Base-by-base conservation (phyloP, 1,284 basidiomycete genomes). In the Ceratobasidium sp. region DNA sequence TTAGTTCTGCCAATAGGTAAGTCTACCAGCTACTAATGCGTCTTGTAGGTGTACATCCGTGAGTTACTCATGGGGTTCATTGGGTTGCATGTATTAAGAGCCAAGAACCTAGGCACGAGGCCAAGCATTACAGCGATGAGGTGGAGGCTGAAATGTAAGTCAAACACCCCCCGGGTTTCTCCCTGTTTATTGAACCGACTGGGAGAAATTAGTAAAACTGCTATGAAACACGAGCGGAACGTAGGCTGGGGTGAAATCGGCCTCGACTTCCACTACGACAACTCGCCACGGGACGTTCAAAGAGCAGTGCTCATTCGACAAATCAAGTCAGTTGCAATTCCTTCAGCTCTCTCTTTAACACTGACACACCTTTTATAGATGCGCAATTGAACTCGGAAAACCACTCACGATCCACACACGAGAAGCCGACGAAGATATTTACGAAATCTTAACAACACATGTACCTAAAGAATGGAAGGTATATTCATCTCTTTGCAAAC, bases 161-260 rank as follows among this genome's bases (percentile, higher is more conserved):
- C n/a, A n/a, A n/a, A n/a, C n/a, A n/a, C n/a, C n/a, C n/a, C n/a
- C n/a, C n/a, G n/a, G n/a, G n/a, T n/a, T n/a, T n/a, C n/a, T n/a
- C n/a, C n/a, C n/a, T n/a, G n/a, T 50, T n/a, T 17, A 4, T 15
- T 26, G 12, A 13, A 26, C 26, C 10, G 10, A 3, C 33, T 15
- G 1, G 20, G 26, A 48, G 48, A 73, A n/a, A 9, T 82, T n/a
- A 94, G 93, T 54, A 79, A 93, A 73, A 89, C 91, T 81, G 94
- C 94, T 1, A 93, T 94, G 90, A 77, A 85, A 0, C 93, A 95
- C 81, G 92, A 92, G 2, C 90, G 92, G 12, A 94, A 93, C 80
- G 93, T 95, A 5, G 92, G 92, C 9, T 94, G 92, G 91, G 94
- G 94, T 0, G 94, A 95, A 82, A 95, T 94, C 74, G 94, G 94